These are phyloP conservation scores for Conticribra weissflogii DNA, from an alignment of 108 stramenopile genomes.

Conservation along the genomic window DNA sequence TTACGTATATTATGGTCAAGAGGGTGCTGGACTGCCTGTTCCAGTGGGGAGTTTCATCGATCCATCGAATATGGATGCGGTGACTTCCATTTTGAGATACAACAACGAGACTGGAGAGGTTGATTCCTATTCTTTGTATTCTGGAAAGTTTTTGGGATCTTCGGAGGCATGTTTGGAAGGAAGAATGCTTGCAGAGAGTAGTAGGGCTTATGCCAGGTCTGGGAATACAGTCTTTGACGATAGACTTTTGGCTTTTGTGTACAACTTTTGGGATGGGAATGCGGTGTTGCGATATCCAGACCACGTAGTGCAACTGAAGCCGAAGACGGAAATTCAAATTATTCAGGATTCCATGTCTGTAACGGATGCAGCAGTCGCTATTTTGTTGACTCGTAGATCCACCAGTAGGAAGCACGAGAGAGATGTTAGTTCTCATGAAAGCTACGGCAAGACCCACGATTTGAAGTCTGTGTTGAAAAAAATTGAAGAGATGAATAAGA, in stretches of 20 bases:
- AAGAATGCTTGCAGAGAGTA: constrained; percentile 11
- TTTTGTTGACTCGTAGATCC: constrained; percentile 3
- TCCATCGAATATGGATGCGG: constrained; percentile 19
- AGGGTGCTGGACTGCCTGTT: constrained; percentile 26
- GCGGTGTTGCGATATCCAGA: constrained; percentile 22
- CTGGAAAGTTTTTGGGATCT: constrained; percentile 27
- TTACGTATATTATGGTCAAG: constrained; percentile 42
- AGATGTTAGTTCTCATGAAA: background rate
- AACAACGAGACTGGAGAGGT: constrained; percentile 18
- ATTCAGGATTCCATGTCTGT: constrained; percentile 32
- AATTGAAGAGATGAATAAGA: constrained; percentile 20
- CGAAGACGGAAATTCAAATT: constrained; percentile 8
- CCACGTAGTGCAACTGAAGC: constrained; percentile 27
- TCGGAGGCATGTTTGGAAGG: constrained; percentile 30
- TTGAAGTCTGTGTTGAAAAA: constrained; percentile 8
- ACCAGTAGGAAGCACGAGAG: background rate
- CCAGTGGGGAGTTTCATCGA: constrained; percentile 40
- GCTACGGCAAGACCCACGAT: background rate
- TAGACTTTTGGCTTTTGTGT: constrained; percentile 43
- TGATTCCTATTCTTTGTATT: constrained; percentile 44
- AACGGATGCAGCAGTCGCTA: constrained; percentile 33
- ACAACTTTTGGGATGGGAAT: constrained; percentile 46
- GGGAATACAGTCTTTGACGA: constrained; percentile 47
- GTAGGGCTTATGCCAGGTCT: constrained; percentile 21
- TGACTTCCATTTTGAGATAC: constrained; percentile 48